phyloP scores from a whole-genome alignment of 768 basidiomycete species.

The Boletus eberwhitei region DNA sequence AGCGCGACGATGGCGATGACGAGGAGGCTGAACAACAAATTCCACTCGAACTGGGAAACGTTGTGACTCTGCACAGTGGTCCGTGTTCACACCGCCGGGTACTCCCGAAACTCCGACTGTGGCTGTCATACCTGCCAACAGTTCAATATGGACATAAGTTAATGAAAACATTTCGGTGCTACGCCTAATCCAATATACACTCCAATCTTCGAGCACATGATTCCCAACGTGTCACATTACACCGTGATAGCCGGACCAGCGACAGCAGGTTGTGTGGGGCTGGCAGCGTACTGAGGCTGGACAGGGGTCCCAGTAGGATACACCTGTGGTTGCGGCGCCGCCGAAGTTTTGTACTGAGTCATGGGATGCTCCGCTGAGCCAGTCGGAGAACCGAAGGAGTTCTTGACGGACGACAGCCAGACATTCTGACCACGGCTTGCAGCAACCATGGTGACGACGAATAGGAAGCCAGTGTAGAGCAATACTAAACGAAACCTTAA shows the following conservation, averaged over 20 bases:
- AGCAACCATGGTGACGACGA: conserved; percentile 26
- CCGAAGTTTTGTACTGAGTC: conserved; percentile 12
- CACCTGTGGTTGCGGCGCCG: background rate
- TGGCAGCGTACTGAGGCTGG: background rate
- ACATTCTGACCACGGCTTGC: conserved; percentile 26
- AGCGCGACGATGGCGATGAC: conserved; percentile 6
- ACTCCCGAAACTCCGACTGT: conserved; percentile 32
- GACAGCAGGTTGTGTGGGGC: background rate
- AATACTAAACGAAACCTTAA: conserved; percentile 26
- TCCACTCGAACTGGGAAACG: conserved; percentile 18
- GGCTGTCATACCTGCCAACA: conserved; percentile 5
- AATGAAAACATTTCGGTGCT: background rate
- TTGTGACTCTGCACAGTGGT: conserved; percentile 6
- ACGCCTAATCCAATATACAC: background rate
- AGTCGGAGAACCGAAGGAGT: conserved; percentile 19
- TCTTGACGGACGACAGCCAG: conserved; percentile 35
- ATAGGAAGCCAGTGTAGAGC: conserved; percentile 27
- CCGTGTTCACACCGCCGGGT: conserved; percentile 19
- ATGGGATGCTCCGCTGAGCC: conserved; percentile 13
- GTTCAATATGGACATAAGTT: background rate
- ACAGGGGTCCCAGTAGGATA: background rate
- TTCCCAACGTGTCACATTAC: background rate
- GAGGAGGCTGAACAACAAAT: conserved; percentile 9
- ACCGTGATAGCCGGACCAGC: background rate
- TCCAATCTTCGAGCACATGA: background rate